A percentile compares a stretch with the other conserved stretches of the same genome.
Evolutionary conservation across 345 rosid genomes (phyloP).

Genomic region (Reutealis trisperma): DNA sequence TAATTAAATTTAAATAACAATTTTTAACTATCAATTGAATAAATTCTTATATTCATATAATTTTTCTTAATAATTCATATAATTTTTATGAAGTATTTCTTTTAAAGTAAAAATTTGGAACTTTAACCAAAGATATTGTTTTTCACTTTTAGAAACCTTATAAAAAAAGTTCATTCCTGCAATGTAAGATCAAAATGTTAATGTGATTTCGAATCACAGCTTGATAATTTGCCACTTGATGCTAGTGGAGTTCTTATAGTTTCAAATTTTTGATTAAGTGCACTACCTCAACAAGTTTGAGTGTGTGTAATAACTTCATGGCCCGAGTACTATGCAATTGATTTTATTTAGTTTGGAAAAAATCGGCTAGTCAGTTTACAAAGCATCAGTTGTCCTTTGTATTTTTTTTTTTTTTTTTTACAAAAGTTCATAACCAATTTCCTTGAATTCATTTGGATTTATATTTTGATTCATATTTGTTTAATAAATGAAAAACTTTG

Average conservation of each 20-base stretch:
- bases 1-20: no score
- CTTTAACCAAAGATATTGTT: no score
- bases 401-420: no score
- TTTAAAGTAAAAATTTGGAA: no score
- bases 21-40: no score
- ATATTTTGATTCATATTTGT: no score
- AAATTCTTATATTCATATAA: no score
- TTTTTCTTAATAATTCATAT: no score
- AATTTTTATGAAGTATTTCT: no score
- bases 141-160: no score
- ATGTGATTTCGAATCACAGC: conserved; percentile 53
- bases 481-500: no score
- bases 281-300: conserved; percentile 97
- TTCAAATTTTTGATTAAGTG: conserved; percentile 97
- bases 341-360: neutral
- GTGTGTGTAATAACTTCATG: conserved; percentile 46
- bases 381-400: neutral
- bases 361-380: neutral
- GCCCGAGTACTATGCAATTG: neutral
- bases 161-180: no score
- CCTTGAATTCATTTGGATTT: conserved; percentile 14
- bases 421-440: conserved; percentile 18
- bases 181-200: conserved; percentile 9
- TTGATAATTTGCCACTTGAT: conserved; percentile 92
- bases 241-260: conserved; percentile 80